A percentile compares a stretch with the other conserved stretches of the same genome.
These are phyloP conservation scores for Kondoa malvinella DNA, from an alignment of 768 basidiomycete genomes.

Conservation along the genomic window DNA sequence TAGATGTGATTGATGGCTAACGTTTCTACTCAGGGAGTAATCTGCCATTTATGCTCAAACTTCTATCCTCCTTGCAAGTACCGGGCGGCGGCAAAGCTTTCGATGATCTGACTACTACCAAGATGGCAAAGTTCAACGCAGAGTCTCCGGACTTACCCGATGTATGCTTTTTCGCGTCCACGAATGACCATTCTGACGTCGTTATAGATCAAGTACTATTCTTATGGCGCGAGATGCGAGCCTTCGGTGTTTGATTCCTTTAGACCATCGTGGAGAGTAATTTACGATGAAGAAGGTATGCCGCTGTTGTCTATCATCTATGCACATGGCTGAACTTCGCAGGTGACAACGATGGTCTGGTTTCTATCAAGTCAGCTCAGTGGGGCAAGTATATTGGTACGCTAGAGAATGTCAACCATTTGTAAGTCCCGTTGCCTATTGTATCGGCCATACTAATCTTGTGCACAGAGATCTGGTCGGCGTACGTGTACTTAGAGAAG, in stretches of 20 bases:
- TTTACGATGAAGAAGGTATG: constrained; percentile 24
- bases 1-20: constrained; percentile 45
- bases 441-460: constrained; percentile 2
- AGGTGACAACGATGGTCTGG: constrained; percentile 87
- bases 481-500: no score
- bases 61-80: constrained; percentile 60
- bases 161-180: not conserved
- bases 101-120: constrained; percentile 61
- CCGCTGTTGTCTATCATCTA: not conserved
- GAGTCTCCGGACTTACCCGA: constrained; percentile 56
- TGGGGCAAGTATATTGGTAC: constrained; percentile 98
- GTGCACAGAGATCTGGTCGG: constrained; percentile 27
- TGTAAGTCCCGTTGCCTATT: constrained; percentile 61
- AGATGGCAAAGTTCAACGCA: constrained; percentile 78
- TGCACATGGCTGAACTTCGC: constrained; percentile 64
- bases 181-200: not conserved
- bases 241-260: constrained; percentile 84
- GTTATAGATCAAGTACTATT: constrained; percentile 59
- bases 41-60: constrained; percentile 34
- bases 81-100: constrained; percentile 93
- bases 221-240: constrained; percentile 82
- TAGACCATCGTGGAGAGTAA: constrained; percentile 20
- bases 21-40: constrained; percentile 19
- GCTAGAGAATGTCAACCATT: constrained; percentile 70
- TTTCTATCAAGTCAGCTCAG: constrained; percentile 66